phyloP scores from a whole-genome alignment of 1,284 basidiomycete genomes.

The Cerioporus squamosus region DNA sequence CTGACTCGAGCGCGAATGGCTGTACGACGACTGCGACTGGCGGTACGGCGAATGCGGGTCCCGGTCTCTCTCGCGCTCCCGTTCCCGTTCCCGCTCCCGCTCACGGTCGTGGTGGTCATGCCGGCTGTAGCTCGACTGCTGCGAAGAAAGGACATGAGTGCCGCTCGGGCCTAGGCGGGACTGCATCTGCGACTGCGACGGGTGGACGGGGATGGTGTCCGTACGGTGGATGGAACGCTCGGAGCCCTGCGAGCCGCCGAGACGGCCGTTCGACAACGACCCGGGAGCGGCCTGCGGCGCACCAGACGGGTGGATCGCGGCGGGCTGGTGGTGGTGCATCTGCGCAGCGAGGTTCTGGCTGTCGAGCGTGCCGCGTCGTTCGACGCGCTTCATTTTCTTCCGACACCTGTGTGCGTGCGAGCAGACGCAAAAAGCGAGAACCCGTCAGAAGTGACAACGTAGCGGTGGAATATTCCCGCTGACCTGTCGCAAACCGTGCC shows the following conservation, averaged over 20 bases:
- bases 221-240: constrained; percentile 33
- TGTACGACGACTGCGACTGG: background rate
- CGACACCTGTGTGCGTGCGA: constrained; percentile 56
- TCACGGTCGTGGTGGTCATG: constrained; percentile 20
- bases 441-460: background rate
- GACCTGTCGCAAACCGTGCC: constrained; percentile 83
- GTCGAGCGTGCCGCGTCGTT: constrained; percentile 71
- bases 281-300: constrained; percentile 26
- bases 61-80: constrained; percentile 15
- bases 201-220: constrained; percentile 36
- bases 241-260: constrained; percentile 12
- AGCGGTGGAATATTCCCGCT: constrained; percentile 28
- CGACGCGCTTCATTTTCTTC: constrained; percentile 86
- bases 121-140: constrained; percentile 18
- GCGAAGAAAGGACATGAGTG: constrained; percentile 25
- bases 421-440: background rate
- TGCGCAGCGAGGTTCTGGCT: constrained; percentile 37
- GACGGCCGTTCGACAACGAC: constrained; percentile 28
- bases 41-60: constrained; percentile 23
- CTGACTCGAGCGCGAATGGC: constrained; percentile 14
- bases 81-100: constrained; percentile 16
- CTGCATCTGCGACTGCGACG: constrained; percentile 19
- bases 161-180: constrained; percentile 21
- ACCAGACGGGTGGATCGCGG: constrained; percentile 34
- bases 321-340: constrained; percentile 24